These are phyloP conservation scores for Solanum virginianum DNA, from an alignment of 257 asterid genomes.

Conservation along the genomic window DNA sequence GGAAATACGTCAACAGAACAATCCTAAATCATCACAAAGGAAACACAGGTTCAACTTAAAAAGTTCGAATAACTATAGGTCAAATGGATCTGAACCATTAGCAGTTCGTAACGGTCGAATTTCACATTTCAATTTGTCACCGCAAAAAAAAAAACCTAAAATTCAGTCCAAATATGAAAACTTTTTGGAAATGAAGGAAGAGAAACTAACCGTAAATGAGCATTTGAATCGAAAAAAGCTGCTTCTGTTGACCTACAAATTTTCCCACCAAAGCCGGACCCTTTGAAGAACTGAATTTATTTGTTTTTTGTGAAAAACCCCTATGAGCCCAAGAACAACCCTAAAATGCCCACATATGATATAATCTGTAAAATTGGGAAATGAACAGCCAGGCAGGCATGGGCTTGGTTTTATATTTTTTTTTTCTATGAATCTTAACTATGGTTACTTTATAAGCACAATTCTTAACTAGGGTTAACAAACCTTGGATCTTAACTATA, in stretches of 20 bases:
- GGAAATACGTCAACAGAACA: neutral
- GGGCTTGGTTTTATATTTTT: conserved; percentile 1
- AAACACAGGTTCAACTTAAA: neutral
- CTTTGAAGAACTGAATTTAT: conserved; percentile 6
- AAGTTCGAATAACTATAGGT: neutral
- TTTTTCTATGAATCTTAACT: conserved; percentile 7
- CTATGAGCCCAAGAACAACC: conserved; percentile 15
- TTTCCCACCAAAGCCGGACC: conserved; percentile 28
- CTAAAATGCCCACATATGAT: conserved; percentile 11
- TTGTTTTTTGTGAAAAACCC: conserved; percentile 22
- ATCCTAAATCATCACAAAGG: conserved; percentile 3
- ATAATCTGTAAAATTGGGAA: conserved; percentile 5
- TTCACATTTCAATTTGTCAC: neutral
- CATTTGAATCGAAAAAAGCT: conserved; percentile 11
- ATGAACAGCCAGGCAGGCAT: conserved; percentile 12
- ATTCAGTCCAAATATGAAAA: neutral
- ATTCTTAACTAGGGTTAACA: conserved; percentile 26
- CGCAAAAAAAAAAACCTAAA: conserved; percentile 18
- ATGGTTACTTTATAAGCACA: conserved; percentile 9
- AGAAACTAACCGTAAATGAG: conserved; percentile 11
- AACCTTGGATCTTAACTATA: neutral
- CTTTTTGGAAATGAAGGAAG: neutral
- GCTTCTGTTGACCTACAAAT: conserved; percentile 8
- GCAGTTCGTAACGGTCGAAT: conserved; percentile 5
- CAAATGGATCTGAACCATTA: conserved; percentile 35